Evolutionary conservation across 768 basidiomycete species (phyloP).

Genomic region (Naematelia aurantialba): DNA sequence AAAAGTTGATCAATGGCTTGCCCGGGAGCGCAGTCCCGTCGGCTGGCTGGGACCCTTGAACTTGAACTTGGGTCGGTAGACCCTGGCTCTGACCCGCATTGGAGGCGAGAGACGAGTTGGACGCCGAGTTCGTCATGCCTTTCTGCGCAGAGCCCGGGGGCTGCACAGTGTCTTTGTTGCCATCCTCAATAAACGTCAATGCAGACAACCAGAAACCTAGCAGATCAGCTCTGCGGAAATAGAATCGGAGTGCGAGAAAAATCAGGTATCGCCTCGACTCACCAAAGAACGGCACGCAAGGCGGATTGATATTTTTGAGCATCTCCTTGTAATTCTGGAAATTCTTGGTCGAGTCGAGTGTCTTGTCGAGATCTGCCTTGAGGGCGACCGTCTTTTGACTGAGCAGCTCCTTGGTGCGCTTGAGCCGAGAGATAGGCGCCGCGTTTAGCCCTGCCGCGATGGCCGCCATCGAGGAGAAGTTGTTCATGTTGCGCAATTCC

Average conservation of each 20-base stretch:
- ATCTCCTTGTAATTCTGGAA: constrained; percentile 85
- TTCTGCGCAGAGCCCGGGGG: constrained; percentile 8
- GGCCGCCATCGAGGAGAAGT: constrained; percentile 96
- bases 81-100: background rate
- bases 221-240: background rate
- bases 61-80: background rate
- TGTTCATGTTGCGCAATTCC: constrained; percentile 84
- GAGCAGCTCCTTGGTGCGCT: constrained; percentile 89
- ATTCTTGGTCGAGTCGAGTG: constrained; percentile 88
- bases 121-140: constrained; percentile 25
- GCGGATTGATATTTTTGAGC: constrained; percentile 76
- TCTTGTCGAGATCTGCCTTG: constrained; percentile 76
- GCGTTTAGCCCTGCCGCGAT: constrained; percentile 92
- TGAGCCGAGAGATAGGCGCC: constrained; percentile 84
- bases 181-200: constrained; percentile 96
- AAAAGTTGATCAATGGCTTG: constrained; percentile 75
- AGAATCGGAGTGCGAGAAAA: background rate
- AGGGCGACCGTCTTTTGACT: constrained; percentile 67
- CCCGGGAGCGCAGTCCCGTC: constrained; percentile 55
- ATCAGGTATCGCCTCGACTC: constrained; percentile 28
- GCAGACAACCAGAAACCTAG: constrained; percentile 95
- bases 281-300: constrained; percentile 98
- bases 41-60: background rate
- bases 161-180: constrained; percentile 73
- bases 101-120: constrained; percentile 24